Base-by-base conservation (phyloP, 2,329 filamentous ascomycete species). In the Torrubiellomyces zombiae region DNA sequence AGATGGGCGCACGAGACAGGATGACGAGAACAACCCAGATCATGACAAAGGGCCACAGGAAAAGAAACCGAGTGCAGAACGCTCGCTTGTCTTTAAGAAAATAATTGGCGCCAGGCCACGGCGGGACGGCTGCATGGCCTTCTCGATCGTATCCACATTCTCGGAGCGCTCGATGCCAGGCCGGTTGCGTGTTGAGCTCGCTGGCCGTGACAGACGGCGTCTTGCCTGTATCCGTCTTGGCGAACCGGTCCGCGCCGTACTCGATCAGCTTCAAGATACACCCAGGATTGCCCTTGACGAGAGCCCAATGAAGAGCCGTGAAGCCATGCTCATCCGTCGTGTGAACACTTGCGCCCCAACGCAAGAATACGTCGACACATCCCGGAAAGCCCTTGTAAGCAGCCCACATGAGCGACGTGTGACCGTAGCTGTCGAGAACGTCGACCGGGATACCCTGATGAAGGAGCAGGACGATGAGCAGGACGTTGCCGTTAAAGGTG, bases 371-470 rank as follows among this genome's bases (percentile, higher is more conserved):
- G 45, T 95, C 89, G 23, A 95, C 86, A 39, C 82, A 92, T 23
- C 77, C 74, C 0, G 86, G 81, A 46, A 76, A 94, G 18, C 91
- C 89, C 53, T 98, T 98, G 58, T 98, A 98, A 10, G 86, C 86
- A 11, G 89, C 82, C 89, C 89, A 98, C 89, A 98, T 98, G 32
- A 98, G 63, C 32, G 76, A 77, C 1, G 89, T 95, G 51, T 98
- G 91, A 5, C 85, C 82, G 45, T 83, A 86, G 25, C 71, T 70
- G 52, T 98, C 89, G 26, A 76, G 64, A 5, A 89, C 78, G 46
- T 98, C 89, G 32, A 98, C 82, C 10, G 83, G 81, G 31, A 98
- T 89, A 44, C 89, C 83, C 45, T 94, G 85, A 54, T 98, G 89
- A 14, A 98, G 66, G 6, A 98, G 68, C 2, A 98, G 67, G 24